phyloP scores from a whole-genome alignment of 805 yeast species.

The Cyberlindnera lachancei region DNA sequence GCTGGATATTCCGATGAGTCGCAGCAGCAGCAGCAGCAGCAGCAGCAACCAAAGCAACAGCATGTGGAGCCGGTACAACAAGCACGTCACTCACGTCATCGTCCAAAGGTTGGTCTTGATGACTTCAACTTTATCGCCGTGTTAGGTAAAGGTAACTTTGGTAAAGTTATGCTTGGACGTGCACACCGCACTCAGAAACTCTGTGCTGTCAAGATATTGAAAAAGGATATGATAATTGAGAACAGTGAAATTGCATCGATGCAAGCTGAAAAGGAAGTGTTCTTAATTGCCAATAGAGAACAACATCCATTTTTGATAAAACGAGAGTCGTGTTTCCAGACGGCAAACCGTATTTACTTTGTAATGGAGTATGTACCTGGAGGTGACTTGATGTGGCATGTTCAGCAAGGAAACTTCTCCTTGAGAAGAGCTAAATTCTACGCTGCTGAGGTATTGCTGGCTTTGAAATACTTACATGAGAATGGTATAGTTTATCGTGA shows the following conservation, averaged over 20 bases:
- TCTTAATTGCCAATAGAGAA: constrained; percentile 72
- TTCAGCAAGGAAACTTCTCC: constrained; percentile 84
- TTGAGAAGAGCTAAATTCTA: constrained; percentile 92
- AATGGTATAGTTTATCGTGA: constrained; percentile 96
- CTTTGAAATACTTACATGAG: constrained; percentile 88
- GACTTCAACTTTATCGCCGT: constrained; percentile 94
- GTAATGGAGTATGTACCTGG: constrained; percentile 98
- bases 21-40: constrained; percentile 17
- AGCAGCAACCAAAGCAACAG: constrained; percentile 17
- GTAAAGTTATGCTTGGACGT: constrained; percentile 96
- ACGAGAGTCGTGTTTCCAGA: constrained; percentile 92
- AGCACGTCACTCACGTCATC: constrained; percentile 27
- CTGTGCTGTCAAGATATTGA: constrained; percentile 94
- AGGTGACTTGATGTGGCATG: constrained; percentile 99
- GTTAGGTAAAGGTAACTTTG: constrained; percentile 96
- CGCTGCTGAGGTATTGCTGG: constrained; percentile 92
- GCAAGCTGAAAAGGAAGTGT: constrained; percentile 89
- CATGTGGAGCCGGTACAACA: constrained; percentile 9
- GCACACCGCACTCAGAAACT: constrained; percentile 72
- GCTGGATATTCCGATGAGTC: neutral
- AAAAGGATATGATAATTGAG: constrained; percentile 91
- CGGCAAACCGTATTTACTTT: constrained; percentile 93
- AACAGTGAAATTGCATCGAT: constrained; percentile 96
- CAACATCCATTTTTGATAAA: constrained; percentile 90
- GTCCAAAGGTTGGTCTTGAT: constrained; percentile 82